phyloP scores from a whole-genome alignment of 768 basidiomycete species.

The Termitomyces sp. region DNA sequence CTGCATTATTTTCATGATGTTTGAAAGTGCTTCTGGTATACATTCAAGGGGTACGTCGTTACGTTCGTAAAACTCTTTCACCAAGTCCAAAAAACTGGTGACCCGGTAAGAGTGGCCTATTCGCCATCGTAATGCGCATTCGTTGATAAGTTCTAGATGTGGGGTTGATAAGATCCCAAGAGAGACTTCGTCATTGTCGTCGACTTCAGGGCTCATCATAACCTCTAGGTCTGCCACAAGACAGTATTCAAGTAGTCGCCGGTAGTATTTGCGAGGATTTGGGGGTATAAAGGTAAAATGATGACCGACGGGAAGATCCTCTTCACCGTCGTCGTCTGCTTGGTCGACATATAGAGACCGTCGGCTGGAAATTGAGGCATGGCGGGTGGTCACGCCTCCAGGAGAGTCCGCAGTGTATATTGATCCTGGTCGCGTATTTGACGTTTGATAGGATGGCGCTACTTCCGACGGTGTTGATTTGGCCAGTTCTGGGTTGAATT shows the following conservation, averaged over 20 bases:
- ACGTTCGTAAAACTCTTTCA: constrained; percentile 83
- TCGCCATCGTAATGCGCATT: constrained; percentile 89
- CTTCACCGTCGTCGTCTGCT: constrained; percentile 53
- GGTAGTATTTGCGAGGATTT: constrained; percentile 83
- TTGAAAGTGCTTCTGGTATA: constrained; percentile 83
- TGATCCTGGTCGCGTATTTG: constrained; percentile 58
- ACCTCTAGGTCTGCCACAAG: constrained; percentile 83
- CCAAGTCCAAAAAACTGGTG: constrained; percentile 80
- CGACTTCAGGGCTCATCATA: constrained; percentile 89
- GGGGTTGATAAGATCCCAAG: constrained; percentile 80
- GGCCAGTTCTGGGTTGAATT: constrained; percentile 83
- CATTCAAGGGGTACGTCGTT: constrained; percentile 94
- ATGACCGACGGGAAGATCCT: constrained; percentile 69
- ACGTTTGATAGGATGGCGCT: constrained; percentile 39
- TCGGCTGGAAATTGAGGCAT: constrained; percentile 66
- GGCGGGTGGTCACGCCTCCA: constrained; percentile 38
- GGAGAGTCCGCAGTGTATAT: constrained; percentile 48
- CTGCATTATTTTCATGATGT: constrained; percentile 64
- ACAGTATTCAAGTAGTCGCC: constrained; percentile 78
- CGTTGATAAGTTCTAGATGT: constrained; percentile 82
- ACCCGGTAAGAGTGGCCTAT: constrained; percentile 78
- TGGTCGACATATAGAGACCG: constrained; percentile 50
- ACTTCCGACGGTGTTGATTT: constrained; percentile 68
- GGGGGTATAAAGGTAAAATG: constrained; percentile 91
- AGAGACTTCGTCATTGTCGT: constrained; percentile 93